These are phyloP conservation scores for Pugionium dolabratum DNA, from an alignment of 345 rosid species.

Conservation along the genomic window DNA sequence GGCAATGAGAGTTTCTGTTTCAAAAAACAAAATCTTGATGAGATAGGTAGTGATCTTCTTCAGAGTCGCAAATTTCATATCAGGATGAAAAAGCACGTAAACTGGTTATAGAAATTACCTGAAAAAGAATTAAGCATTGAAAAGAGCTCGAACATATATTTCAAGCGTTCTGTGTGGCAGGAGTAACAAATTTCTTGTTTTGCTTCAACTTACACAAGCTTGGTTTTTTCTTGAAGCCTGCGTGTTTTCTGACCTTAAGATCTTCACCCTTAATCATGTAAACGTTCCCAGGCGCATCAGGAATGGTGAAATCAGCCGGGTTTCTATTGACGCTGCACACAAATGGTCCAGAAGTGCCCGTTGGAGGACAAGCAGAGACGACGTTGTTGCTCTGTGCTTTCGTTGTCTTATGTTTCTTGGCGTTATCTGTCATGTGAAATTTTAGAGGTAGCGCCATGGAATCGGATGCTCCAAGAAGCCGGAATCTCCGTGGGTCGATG, in stretches of 20 bases:
- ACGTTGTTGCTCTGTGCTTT: conserved; percentile 24
- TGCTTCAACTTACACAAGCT: conserved; percentile 22
- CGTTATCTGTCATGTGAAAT: conserved; percentile 39
- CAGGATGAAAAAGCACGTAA: background rate
- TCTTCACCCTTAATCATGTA: conserved; percentile 68
- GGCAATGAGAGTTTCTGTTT: conserved; percentile 1
- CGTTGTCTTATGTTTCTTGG: conserved; percentile 43
- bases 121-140: background rate
- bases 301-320: conserved; percentile 76
- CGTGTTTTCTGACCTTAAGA: conserved; percentile 42
- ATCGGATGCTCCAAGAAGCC: conserved; percentile 45
- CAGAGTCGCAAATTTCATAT: conserved; percentile 1
- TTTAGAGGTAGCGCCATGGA: conserved; percentile 46
- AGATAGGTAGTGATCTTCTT: background rate
- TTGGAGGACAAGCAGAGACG: conserved; percentile 33
- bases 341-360: conserved; percentile 41
- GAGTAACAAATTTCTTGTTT: conserved; percentile 12
- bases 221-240: conserved; percentile 7
- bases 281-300: conserved; percentile 54
- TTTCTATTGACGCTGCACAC: conserved; percentile 66
- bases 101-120: conserved; percentile 13
- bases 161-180: conserved; percentile 6
- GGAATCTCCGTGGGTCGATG: conserved; percentile 43
- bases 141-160: background rate
- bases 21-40: background rate